Conservation (phyloP, 352 stramenopile species). For the Phytophthora boehmeriae region DNA sequence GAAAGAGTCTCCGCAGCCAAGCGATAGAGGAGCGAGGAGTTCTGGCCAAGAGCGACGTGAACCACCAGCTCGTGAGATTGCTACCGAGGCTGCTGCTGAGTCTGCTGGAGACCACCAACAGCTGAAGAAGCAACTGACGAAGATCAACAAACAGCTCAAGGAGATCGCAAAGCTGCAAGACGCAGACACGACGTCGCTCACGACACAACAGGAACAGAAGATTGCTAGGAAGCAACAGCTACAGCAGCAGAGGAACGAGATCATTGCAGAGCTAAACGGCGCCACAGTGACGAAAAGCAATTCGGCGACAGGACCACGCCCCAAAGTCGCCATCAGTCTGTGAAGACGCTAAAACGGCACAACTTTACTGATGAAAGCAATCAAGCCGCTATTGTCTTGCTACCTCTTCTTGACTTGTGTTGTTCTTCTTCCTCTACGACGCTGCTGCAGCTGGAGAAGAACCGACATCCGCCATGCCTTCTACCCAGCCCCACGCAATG, state of each 20-base stretch:
- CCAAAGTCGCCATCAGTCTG: slow-evolving; percentile 32
- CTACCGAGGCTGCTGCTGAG: neutral
- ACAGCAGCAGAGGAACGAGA: slow-evolving; percentile 38
- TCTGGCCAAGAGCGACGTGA: slow-evolving; percentile 5
- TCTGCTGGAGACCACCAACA: slow-evolving; percentile 18
- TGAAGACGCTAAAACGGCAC: slow-evolving; percentile 4
- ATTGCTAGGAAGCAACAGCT: slow-evolving; percentile 31
- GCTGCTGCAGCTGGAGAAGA: slow-evolving; percentile 1
- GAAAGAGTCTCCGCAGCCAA: slow-evolving; percentile 5
- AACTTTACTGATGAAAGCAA: too few relatives aligned
- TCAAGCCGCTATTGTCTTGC: slow-evolving; percentile 1
- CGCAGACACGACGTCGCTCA: slow-evolving; percentile 16
- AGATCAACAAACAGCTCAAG: slow-evolving; percentile 57
- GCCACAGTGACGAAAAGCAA: slow-evolving; percentile 32
- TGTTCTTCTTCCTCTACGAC: slow-evolving; percentile 14
- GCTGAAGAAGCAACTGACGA: slow-evolving; percentile 57
- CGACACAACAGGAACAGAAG: slow-evolving; percentile 42
- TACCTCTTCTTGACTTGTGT: neutral
- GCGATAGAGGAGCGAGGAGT: neutral
- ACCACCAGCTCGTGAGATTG: neutral
- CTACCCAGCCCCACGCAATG: slow-evolving; percentile 93
- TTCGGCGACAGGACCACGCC: slow-evolving; percentile 17
- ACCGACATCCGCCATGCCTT: slow-evolving; percentile 59
- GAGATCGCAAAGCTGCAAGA: slow-evolving; percentile 36
- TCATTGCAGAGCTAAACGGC: slow-evolving; percentile 55